Conservation (phyloP, 1,284 basidiomycete species). For the Cystobasidium pallidum region DNA sequence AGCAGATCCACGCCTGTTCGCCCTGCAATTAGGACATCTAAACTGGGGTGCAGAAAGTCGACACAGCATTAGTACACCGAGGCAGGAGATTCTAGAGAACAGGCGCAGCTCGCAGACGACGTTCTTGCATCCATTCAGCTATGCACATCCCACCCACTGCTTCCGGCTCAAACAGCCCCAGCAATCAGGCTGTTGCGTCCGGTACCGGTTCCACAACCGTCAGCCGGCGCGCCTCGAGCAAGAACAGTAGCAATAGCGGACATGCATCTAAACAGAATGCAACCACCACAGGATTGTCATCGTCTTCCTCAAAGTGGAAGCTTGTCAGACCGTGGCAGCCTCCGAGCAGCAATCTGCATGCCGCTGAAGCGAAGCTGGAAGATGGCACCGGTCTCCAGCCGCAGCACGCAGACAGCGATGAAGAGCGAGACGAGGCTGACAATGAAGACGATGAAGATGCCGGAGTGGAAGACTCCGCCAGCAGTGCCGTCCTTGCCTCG, state of each 20-base stretch:
- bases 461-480: conserved; percentile 15
- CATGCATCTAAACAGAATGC: conserved; percentile 58
- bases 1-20: too few relatives aligned
- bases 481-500: conserved; percentile 3
- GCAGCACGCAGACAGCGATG: conserved; percentile 4
- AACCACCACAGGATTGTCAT: conserved; percentile 92
- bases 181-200: not conserved
- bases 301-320: conserved; percentile 72
- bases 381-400: not conserved
- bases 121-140: not conserved
- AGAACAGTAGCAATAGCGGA: conserved; percentile 7
- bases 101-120: not conserved
- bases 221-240: conserved; percentile 1
- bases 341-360: not conserved
- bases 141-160: not conserved
- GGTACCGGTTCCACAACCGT: not conserved
- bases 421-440: conserved; percentile 5
- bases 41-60: not conserved
- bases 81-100: not conserved
- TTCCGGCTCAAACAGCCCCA: not conserved
- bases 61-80: not conserved
- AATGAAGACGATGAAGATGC: conserved; percentile 20
- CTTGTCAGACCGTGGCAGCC: conserved; percentile 24
- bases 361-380: conserved; percentile 16
- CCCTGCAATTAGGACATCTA: too few relatives aligned